Base-by-base conservation (phyloP, 192 early-diverging fungal species). In the Rhizophagus clarus region DNA sequence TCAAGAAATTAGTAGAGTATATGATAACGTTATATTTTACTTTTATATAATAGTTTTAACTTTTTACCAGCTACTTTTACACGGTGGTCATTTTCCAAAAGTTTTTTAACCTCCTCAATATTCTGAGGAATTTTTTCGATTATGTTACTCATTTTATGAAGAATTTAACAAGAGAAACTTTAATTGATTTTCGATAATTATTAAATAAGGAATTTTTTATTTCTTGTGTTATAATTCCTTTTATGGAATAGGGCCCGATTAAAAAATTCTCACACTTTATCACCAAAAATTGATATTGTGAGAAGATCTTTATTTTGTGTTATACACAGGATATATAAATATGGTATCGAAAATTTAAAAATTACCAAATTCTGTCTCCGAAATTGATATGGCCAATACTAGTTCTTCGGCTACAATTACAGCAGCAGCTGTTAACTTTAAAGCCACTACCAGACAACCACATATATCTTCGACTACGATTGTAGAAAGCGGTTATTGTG, bases 51-150 rank as follows among this genome's bases (percentile, higher is more conserved):
- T 28, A 64, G 11, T 26, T 7, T 15, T 10, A 64, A 4, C 2
- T 9, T 22, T 28, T 28, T 64, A n/a, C 86, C 91, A 8, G 93
- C 90, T 20, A 94, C 87, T 42, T 91, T 90, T 67, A 91, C 87
- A 22, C 82, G 80, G 32, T 79, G 68, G 69, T 91, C 90, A 29
- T 87, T 61, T 40, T 72, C 75, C 24, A 91, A 81, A 6, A 82
- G 6, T 1, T 82, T 47, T 28, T 83, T 79, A 56, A 89, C 51
- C 26, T 79, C 81, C 42, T 81, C 51, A 22, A 22, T 22, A 56
- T 17, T 56, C n/a, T 56, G 51, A 56, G 51, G 51, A 56, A 17
- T 56, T 56, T 56, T 22, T 45, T 45, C 42, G 17, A 17, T 17
- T 51, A 17, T 51, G 17, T 51, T 51, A 56, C 17, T 22, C 51